A percentile compares a stretch with the other conserved stretches of the same genome.
These are phyloP conservation scores for Ochetophila trinervis DNA, from an alignment of 306 rosid species.

Conservation along the genomic window DNA sequence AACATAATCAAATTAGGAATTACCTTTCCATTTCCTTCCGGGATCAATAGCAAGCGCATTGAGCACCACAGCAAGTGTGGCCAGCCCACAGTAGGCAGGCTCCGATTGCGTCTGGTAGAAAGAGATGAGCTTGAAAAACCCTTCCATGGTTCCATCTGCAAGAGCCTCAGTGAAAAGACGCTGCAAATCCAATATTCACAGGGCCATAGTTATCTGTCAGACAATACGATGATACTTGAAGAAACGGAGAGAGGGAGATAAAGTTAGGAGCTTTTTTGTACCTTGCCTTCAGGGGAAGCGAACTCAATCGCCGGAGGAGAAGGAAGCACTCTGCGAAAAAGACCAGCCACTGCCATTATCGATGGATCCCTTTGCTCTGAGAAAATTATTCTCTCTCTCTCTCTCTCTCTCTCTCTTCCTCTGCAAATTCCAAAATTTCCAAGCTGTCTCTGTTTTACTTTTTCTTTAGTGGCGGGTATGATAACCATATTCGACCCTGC, in stretches of 20 bases:
- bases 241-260: neutral
- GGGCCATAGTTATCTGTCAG: neutral
- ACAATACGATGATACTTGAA: neutral
- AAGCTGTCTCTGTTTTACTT: too few relatives aligned
- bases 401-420: too few relatives aligned
- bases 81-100: constrained; percentile 85
- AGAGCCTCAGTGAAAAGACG: constrained; percentile 62
- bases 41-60: constrained; percentile 93
- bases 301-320: too few relatives aligned
- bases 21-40: constrained; percentile 98
- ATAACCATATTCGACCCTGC: too few relatives aligned
- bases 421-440: too few relatives aligned
- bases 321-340: too few relatives aligned
- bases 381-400: too few relatives aligned
- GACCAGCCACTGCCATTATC: too few relatives aligned
- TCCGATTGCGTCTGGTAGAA: constrained; percentile 92
- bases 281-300: constrained; percentile 64
- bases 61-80: constrained; percentile 77
- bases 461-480: too few relatives aligned
- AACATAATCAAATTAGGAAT: neutral
- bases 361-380: too few relatives aligned
- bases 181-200: constrained; percentile 29
- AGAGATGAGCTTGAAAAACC: constrained; percentile 80
- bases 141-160: constrained; percentile 66
- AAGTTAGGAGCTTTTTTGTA: constrained; percentile 1